These are phyloP conservation scores for Pecoramyces ruminantium DNA, from an alignment of 192 early-diverging fungal species.

Conservation along the genomic window DNA sequence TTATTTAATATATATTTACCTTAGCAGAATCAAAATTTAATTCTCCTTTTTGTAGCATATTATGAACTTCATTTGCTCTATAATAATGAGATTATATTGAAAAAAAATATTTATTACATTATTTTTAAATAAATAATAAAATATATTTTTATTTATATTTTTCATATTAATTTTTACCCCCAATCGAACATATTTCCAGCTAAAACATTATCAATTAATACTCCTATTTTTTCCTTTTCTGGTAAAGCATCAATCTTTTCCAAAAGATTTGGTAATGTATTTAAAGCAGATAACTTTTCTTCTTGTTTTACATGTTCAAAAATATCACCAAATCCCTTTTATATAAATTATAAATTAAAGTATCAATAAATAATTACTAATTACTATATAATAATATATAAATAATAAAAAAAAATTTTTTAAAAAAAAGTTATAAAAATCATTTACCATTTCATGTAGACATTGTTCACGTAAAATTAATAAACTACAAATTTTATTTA, in stretches of 20 bases:
- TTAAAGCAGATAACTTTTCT: conserved; percentile 47
- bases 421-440: too few relatives aligned
- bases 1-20: conserved; percentile 10
- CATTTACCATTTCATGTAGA: conserved; percentile 53
- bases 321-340: conserved; percentile 8
- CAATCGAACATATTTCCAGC: conserved; percentile 78
- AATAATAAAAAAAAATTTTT: too few relatives aligned
- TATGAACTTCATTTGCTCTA: conserved; percentile 36
- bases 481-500: conserved; percentile 10
- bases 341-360: too few relatives aligned
- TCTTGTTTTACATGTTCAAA: conserved; percentile 47
- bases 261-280: conserved; percentile 24
- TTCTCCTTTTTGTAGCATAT: conserved; percentile 30
- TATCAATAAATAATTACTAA: too few relatives aligned
- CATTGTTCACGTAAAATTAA: conserved; percentile 67
- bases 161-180: conserved; percentile 10
- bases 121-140: too few relatives aligned
- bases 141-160: neutral
- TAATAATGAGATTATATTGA: too few relatives aligned
- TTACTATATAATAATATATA: too few relatives aligned
- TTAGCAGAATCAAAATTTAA: conserved; percentile 37
- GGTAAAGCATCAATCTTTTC: conserved; percentile 20
- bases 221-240: conserved; percentile 9
- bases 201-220: conserved; percentile 46
- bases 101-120: too few relatives aligned